phyloP scores from a whole-genome alignment of 1,139 yeast species.

The Pichiaceae sp. region DNA sequence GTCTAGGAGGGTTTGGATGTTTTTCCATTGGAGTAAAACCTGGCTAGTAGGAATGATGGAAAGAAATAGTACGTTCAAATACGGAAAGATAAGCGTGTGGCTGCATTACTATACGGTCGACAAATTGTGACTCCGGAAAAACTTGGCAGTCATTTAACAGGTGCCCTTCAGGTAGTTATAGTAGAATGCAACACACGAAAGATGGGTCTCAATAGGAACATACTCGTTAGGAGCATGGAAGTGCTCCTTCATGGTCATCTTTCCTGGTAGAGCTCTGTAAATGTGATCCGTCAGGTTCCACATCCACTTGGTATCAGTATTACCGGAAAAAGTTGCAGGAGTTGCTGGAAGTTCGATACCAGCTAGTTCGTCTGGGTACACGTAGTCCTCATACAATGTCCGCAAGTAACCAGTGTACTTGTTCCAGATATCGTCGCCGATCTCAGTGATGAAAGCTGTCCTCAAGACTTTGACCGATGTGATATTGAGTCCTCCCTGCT shows the following conservation, averaged over 20 bases:
- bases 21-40: no score
- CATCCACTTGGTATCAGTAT: constrained; percentile 77
- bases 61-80: no score
- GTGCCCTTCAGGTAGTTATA: constrained; percentile 36
- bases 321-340: constrained; percentile 68
- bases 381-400: constrained; percentile 39
- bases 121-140: constrained; percentile 37
- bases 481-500: constrained; percentile 41
- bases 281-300: constrained; percentile 67
- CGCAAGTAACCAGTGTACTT: constrained; percentile 37
- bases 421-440: constrained; percentile 33
- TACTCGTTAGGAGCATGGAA: constrained; percentile 31
- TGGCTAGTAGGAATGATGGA: no score
- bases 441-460: constrained; percentile 38
- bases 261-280: constrained; percentile 40
- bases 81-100: no score
- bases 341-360: constrained; percentile 44
- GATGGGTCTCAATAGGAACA: constrained; percentile 39
- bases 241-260: constrained; percentile 1
- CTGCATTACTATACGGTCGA: no score
- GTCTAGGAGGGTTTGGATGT: no score
- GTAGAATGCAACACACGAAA: constrained; percentile 51
- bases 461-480: constrained; percentile 26
- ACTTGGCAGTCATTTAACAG: constrained; percentile 26
- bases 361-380: constrained; percentile 32